phyloP scores from a whole-genome alignment of 805 yeast species.

The Pichia pseudocactophila region DNA sequence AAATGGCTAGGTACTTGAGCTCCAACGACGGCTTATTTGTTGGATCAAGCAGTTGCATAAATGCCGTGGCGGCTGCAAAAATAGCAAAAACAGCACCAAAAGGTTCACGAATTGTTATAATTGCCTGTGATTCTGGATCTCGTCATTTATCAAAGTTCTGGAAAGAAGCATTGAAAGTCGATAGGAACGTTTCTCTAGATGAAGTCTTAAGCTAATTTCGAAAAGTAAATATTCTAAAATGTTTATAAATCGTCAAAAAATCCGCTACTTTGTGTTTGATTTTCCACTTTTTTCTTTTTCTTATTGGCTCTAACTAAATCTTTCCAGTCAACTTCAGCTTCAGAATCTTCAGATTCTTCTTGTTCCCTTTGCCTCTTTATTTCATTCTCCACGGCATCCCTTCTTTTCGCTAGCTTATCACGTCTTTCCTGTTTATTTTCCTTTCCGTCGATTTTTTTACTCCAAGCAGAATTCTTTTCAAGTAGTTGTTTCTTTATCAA shows the following conservation, averaged over 20 bases:
- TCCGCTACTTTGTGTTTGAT: slow-evolving; percentile 35
- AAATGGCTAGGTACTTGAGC: slow-evolving; percentile 80
- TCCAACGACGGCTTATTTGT: slow-evolving; percentile 82
- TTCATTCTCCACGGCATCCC: slow-evolving; percentile 57
- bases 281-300: slow-evolving; percentile 36
- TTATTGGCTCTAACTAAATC: slow-evolving; percentile 62
- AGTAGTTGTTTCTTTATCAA: slow-evolving; percentile 36
- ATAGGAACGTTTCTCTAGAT: slow-evolving; percentile 30
- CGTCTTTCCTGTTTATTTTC: slow-evolving; percentile 56
- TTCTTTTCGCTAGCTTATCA: slow-evolving; percentile 55
- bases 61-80: slow-evolving; percentile 80
- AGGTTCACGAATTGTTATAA: slow-evolving; percentile 66
- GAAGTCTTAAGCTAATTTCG: slow-evolving; percentile 27
- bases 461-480: slow-evolving; percentile 68
- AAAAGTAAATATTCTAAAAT: not conserved
- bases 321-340: slow-evolving; percentile 75
- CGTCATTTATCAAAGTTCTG: slow-evolving; percentile 90
- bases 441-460: slow-evolving; percentile 54
- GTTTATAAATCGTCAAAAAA: slow-evolving; percentile 49
- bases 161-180: slow-evolving; percentile 50
- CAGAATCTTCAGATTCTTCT: slow-evolving; percentile 32
- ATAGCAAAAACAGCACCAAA: slow-evolving; percentile 41
- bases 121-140: slow-evolving; percentile 88
- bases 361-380: slow-evolving; percentile 35
- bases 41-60: slow-evolving; percentile 90